Evolutionary conservation across 805 yeast species (phyloP), one percentile per base, ranked within the genome.

Genomic region (Wickerhamiella galacta): DNA sequence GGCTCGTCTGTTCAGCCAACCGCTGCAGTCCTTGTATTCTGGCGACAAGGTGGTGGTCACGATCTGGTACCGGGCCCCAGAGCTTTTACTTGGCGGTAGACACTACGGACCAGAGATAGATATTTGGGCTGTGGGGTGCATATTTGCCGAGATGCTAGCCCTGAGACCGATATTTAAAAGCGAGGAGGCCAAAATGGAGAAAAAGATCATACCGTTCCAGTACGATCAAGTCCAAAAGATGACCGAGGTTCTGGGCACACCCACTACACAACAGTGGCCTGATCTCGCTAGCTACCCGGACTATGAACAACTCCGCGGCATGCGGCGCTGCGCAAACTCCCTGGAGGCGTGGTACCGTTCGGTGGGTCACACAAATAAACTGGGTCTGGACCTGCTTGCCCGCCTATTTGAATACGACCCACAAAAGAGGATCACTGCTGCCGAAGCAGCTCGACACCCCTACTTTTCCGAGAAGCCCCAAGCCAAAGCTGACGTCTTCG

Each of bases 41-140:
- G 95, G 95, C 28, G 96, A 85, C 54, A 85, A 85, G 55, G 95
- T 85, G 11, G 95, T 85, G 35, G 95, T 85, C 9, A 85, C 96
- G 0, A 85, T 85, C 36, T 85, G 96, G 96, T 85, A 85, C 52
- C 63, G 96, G 44, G 93, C 95, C 0, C 95, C 95, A 0, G 96
- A 85, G 49, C 60, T 85, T 24, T 57, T 85, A 22, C 55, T 85
- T n/a, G 95, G 95, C 0, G 82, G 92, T 2, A 63, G 93, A 25
- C 94, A 85, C 56, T 85, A 85, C 49, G 76, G 95, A 0, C 85
- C 94, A 1, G 83, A 93, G 0, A 74, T 90, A 31, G 94, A 90
- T 57, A 53, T 80, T 22, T 85, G 96, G 96, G 93, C 96, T 0
- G 81, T 80, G 4, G 96, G 96, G 0, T 85, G 95, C 52, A 85